Percentiles rank a stretch among this genome's conserved stretches.
Conservation (phyloP, 495 filamentous ascomycete species). For the Cryomyces antarcticus region DNA sequence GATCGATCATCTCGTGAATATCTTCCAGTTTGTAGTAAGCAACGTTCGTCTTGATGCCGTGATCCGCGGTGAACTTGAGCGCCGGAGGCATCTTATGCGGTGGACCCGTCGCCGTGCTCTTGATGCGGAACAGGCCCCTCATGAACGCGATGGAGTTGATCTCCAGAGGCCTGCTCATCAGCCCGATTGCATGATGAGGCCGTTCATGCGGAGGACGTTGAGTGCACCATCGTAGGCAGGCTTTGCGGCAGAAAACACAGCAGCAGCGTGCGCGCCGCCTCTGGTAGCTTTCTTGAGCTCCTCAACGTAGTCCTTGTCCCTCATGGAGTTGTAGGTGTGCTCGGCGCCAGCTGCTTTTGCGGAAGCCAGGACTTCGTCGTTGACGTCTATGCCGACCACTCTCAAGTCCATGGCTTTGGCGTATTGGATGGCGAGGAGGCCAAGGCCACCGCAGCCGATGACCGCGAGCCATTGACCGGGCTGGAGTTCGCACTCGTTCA, state of each 20-base stretch:
- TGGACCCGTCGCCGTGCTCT: constrained; percentile 15
- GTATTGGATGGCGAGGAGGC: constrained; percentile 13
- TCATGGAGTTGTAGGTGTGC: constrained; percentile 18
- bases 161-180: constrained; percentile 15
- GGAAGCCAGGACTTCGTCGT: constrained; percentile 12
- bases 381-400: constrained; percentile 13
- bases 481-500: constrained; percentile 20
- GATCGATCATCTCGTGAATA: constrained; percentile 14
- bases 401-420: constrained; percentile 15
- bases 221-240: constrained; percentile 14
- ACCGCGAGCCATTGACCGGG: constrained; percentile 17
- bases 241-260: constrained; percentile 19
- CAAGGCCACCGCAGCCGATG: constrained; percentile 8
- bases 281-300: constrained; percentile 17
- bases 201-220: constrained; percentile 10
- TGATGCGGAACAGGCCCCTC: constrained; percentile 12
- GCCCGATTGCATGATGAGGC: constrained; percentile 23
- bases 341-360: constrained; percentile 13
- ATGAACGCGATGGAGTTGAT: constrained; percentile 14
- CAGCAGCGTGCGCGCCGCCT: constrained; percentile 17
- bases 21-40: constrained; percentile 19
- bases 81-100: constrained; percentile 20
- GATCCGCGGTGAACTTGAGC: constrained; percentile 19
- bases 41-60: constrained; percentile 17
- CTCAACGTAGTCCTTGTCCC: constrained; percentile 16